These are phyloP conservation scores for Globisporangium spiculum DNA, from an alignment of 352 stramenopile species.

Conservation along the genomic window DNA sequence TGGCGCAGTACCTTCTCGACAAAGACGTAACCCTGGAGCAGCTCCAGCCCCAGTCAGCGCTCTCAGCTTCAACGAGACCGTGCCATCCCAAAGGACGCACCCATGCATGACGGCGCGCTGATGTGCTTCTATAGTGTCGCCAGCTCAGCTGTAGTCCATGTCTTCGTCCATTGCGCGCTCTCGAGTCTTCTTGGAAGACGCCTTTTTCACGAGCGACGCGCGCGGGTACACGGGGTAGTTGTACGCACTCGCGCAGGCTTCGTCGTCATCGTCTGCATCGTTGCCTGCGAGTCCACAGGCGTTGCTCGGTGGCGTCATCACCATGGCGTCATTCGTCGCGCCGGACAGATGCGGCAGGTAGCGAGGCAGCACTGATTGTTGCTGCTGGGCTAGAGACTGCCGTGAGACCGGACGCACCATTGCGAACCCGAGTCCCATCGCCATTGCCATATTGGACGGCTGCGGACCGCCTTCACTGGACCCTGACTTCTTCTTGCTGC, in stretches of 20 bases:
- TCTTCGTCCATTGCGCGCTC: conserved; percentile 42
- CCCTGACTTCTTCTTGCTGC: conserved; percentile 35
- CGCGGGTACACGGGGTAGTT: conserved; percentile 58
- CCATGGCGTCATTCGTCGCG: conserved; percentile 23
- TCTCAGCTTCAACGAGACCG: not conserved
- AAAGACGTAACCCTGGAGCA: not conserved
- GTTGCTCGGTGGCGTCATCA: not conserved
- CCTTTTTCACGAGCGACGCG: conserved; percentile 33
- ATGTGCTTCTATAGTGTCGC: not conserved
- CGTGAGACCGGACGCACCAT: conserved; percentile 44
- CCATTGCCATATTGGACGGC: conserved; percentile 16
- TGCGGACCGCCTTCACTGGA: conserved; percentile 9
- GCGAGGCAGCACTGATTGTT: conserved; percentile 22
- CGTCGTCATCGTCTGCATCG: conserved; percentile 26
- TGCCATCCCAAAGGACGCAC: not conserved
- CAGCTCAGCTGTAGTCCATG: conserved; percentile 51
- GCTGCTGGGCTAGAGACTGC: conserved; percentile 35
- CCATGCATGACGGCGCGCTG: not conserved
- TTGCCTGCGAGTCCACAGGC: not conserved
- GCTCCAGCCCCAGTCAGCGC: not conserved
- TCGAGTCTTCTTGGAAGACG: conserved; percentile 46
- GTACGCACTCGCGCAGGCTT: conserved; percentile 34
- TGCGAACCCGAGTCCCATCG: conserved; percentile 24
- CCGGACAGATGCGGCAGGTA: conserved; percentile 46
- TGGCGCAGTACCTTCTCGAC: not conserved